phyloP scores from a whole-genome alignment of 2,329 filamentous ascomycete genomes.

The Colletotrichum incanum region DNA sequence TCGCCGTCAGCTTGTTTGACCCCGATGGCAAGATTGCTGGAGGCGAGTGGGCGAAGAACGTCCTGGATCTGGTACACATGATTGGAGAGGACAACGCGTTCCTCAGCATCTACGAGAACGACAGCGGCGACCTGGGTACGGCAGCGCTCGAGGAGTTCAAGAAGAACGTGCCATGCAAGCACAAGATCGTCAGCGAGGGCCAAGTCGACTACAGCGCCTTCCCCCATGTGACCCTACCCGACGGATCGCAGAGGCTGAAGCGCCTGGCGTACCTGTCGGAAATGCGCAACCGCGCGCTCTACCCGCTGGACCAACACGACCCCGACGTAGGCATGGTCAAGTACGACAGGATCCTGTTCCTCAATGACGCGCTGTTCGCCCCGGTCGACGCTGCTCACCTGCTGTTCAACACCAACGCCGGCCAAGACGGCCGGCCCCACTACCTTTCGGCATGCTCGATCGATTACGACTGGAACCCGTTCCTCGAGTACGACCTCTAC shows the following conservation, averaged over 20 bases:
- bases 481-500: conserved; percentile 82
- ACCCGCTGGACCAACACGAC: conserved; percentile 70
- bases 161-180: conserved; percentile 59
- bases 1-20: conserved; percentile 81
- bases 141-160: conserved; percentile 69
- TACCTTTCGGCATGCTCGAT: conserved; percentile 81
- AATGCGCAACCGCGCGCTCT: conserved; percentile 79
- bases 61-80: conserved; percentile 75
- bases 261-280: conserved; percentile 82
- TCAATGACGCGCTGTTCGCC: conserved; percentile 76
- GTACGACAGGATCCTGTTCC: conserved; percentile 73
- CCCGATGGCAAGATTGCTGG: conserved; percentile 71
- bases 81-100: conserved; percentile 79
- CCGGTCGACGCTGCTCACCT: conserved; percentile 69
- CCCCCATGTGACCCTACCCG: conserved; percentile 73
- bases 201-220: conserved; percentile 71
- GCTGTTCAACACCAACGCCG: conserved; percentile 74
- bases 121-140: conserved; percentile 71
- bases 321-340: conserved; percentile 51
- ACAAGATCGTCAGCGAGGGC: conserved; percentile 72
- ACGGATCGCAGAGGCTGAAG: conserved; percentile 75
- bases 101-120: conserved; percentile 82
- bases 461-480: conserved; percentile 76
- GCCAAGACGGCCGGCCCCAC: conserved; percentile 64
- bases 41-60: conserved; percentile 74